A percentile compares a stretch with the other conserved stretches of the same genome.
phyloP scores from a whole-genome alignment of 2,329 filamentous ascomycete genomes.

The Hypoxylon sp. region DNA sequence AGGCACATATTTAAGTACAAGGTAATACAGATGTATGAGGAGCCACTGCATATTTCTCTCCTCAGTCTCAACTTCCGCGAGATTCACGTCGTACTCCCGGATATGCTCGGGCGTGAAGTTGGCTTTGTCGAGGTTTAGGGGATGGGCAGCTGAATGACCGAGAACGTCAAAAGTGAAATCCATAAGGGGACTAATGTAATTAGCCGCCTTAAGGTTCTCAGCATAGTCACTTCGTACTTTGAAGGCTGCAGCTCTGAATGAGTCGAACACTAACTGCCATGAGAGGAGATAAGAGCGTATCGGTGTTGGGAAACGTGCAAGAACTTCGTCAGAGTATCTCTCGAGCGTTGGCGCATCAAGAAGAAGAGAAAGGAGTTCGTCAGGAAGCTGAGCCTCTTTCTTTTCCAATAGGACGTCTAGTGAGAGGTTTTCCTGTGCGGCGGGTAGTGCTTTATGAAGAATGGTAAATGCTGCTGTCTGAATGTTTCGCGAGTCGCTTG shows the following conservation, averaged over 20 bases:
- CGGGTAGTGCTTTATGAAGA: conserved; percentile 84
- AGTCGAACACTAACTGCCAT: conserved; percentile 92
- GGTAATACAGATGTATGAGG: conserved; percentile 87
- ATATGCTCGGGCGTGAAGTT: conserved; percentile 72
- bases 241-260: conserved; percentile 82
- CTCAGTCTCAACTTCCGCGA: conserved; percentile 70
- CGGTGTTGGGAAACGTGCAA: conserved; percentile 76
- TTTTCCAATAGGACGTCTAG: conserved; percentile 82
- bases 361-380: conserved; percentile 87
- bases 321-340: conserved; percentile 74
- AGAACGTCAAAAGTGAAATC: conserved; percentile 88
- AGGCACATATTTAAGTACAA: conserved; percentile 81
- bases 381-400: conserved; percentile 78
- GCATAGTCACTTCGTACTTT: conserved; percentile 87
- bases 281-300: conserved; percentile 87
- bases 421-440: conserved; percentile 83
- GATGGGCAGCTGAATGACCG: conserved; percentile 80
- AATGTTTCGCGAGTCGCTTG: conserved; percentile 80
- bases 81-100: conserved; percentile 65
- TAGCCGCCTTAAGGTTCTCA: conserved; percentile 81
- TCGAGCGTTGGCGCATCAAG: conserved; percentile 82
- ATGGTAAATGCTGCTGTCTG: conserved; percentile 86
- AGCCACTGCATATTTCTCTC: conserved; percentile 87
- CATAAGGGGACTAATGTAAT: conserved; percentile 77
- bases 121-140: conserved; percentile 80